Conservation (phyloP, 164 flowering plant genomes). For the Aristolochia californica region DNA sequence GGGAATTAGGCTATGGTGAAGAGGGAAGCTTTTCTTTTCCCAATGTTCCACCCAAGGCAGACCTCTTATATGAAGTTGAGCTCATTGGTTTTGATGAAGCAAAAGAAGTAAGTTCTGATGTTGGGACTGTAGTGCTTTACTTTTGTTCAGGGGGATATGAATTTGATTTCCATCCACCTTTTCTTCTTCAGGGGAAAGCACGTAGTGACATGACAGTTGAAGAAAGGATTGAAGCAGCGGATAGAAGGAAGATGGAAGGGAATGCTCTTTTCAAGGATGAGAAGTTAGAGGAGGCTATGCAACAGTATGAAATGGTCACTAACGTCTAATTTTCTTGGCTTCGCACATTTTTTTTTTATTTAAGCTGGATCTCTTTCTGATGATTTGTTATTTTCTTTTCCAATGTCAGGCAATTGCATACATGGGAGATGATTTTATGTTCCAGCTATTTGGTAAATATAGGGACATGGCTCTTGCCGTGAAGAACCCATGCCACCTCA, state of each 20-base stretch:
- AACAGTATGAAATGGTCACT: constrained; percentile 95
- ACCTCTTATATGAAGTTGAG: constrained; percentile 86
- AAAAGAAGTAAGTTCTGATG: constrained; percentile 57
- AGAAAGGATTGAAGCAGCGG: constrained; percentile 91
- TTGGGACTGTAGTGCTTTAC: neutral
- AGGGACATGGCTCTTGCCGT: constrained; percentile 94
- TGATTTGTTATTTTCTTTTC: constrained; percentile 1
- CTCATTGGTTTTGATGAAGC: constrained; percentile 94
- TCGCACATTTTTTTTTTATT: neutral
- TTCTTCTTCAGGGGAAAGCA: constrained; percentile 61
- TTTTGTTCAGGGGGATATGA: neutral
- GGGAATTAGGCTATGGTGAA: constrained; percentile 92
- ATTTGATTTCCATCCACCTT: neutral
- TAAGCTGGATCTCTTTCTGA: neutral
- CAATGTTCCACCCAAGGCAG: constrained; percentile 95
- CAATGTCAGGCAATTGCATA: constrained; percentile 76
- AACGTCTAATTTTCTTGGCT: constrained; percentile 6
- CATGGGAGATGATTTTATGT: constrained; percentile 98
- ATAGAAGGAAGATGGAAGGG: constrained; percentile 86
- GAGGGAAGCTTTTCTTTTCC: constrained; percentile 98
- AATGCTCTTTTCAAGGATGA: constrained; percentile 79
- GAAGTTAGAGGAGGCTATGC: constrained; percentile 94
- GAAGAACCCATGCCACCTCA: constrained; percentile 94
- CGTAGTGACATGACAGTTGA: constrained; percentile 95
- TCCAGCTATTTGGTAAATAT: constrained; percentile 87